A percentile compares a stretch with the other conserved stretches of the same genome.
These are phyloP conservation scores for Lachancea mirantina DNA, from an alignment of 805 yeast genomes.

Conservation along the genomic window DNA sequence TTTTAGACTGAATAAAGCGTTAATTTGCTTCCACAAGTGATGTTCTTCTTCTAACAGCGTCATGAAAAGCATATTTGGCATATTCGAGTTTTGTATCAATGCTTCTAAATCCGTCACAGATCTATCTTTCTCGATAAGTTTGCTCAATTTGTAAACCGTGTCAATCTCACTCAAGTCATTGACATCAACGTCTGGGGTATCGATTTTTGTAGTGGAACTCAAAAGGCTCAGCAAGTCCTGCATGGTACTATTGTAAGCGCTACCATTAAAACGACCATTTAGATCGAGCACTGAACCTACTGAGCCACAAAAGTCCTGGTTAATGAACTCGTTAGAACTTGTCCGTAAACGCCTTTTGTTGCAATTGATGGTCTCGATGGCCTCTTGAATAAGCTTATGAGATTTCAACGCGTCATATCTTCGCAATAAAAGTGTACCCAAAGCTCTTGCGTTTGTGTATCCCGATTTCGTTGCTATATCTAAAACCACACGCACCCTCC, in stretches of 20 bases:
- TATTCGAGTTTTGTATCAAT: too few relatives aligned
- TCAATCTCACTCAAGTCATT: too few relatives aligned
- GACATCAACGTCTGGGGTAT: not conserved
- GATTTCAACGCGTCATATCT: conserved; percentile 15
- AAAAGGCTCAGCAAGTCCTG: conserved; percentile 1
- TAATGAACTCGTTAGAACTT: too few relatives aligned
- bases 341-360: conserved; percentile 13
- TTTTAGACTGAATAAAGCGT: too few relatives aligned
- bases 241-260: not conserved
- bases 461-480: conserved; percentile 19
- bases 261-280: not conserved
- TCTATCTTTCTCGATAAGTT: too few relatives aligned
- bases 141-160: too few relatives aligned
- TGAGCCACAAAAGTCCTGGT: conserved; percentile 7
- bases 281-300: conserved; percentile 11
- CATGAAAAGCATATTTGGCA: too few relatives aligned
- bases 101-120: too few relatives aligned
- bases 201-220: not conserved
- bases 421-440: conserved; percentile 19
- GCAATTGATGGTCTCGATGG: conserved; percentile 13
- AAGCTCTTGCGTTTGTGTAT: conserved; percentile 17
- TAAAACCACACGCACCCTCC: conserved; percentile 24
- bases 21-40: too few relatives aligned
- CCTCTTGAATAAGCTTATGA: conserved; percentile 9
- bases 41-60: too few relatives aligned